Evolutionary conservation across 768 basidiomycete species (phyloP), one percentile per base, ranked within the genome.

Genomic region (Auricularia sp.): DNA sequence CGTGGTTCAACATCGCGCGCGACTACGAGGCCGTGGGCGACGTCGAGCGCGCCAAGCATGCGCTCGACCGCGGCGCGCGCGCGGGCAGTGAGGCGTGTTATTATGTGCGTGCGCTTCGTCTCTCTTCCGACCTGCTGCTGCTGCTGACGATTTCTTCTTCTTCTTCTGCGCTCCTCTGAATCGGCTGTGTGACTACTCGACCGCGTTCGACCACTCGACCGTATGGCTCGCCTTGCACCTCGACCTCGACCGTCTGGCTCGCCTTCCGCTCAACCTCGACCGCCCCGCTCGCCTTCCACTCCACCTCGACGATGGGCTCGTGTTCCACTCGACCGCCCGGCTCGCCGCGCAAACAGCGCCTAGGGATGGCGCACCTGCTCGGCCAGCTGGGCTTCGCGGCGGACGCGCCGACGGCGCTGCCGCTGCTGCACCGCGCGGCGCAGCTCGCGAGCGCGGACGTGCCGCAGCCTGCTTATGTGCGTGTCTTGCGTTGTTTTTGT

Each of bases 1-100:
- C 91, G 0, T 98, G 96, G 95, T 97, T 94, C 77, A 82, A 87
- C 33, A 81, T 98, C 0, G 96, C 92, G 0, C 78, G 93, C 18
- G 95, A 96, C 66, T 97, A 98, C 71, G 95, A 98, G 76, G 86
- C 84, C 56, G 93, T 90, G 66, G 86, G 86, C 29, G 93, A 98
- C 72, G 61, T 81, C 1, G 68, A 74, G 0, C 84, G 87, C 53
- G 94, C 95, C 1, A 84, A 78, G 66, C 91, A 92, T 34, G 95
- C 93, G 72, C 97, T 93, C 70, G 88, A 92, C 68, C 83, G 89
- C 6, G 95, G 95, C 1, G 82, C 85, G 58, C 85, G 85, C 69
- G 77, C 81, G 33, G 84, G 83, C 39, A 90, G 93, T 54, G 90
- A 87, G 67, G 86, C 86, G 61, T 93, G 89, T 73, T 78, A 87